Evolutionary conservation across 164 flowering plant genomes (phyloP), one percentile per base, ranked within the genome.

Genomic region (Magnolia sinica): DNA sequence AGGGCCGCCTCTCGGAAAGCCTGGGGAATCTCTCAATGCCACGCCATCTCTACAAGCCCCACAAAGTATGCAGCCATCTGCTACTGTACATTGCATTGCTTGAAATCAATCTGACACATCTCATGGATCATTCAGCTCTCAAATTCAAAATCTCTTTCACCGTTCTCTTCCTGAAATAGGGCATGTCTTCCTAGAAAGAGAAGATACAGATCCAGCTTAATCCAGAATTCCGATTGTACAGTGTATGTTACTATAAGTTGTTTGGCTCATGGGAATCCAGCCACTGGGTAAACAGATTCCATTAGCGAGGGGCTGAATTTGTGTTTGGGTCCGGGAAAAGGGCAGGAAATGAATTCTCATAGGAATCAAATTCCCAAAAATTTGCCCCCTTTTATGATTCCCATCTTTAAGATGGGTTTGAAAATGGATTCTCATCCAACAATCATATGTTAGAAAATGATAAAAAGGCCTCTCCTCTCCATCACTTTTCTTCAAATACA

Each of bases 121-220:
- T 29, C 20, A 68, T 31, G 71, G 31, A 0, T 75, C 73, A 76
- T 20, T 93, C 92, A 63, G 99, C 99, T 89, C 78, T 88, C 84
- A 93, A 79, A 76, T 81, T 86, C 70, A 96, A 78, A 74, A 96
- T 92, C 86, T 96, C 98, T 79, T 88, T 92, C 18, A 87, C 95
- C 4, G 98, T 96, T 79, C 97, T 91, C 77, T 29, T 31, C 73
- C 99, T 86, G 73, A 96, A 96, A 80, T 92, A 96, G 22, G 97
- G 95, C 98, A 96, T 96, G 81, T 96, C 83, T 18, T 86, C 91
- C 99, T 96, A 58, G 68, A 83, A 73, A 72, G 45, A 19, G 22
- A 22, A 4, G 20, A 3, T 1, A 23, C 9, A 65, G 8, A 19
- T 4, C 49, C 20, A 74, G 20, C 58, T 19, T 55, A 63, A 45